A percentile compares a stretch with the other conserved stretches of the same genome.
These are phyloP conservation scores for Trifolium fragiferum DNA, from an alignment of 306 rosid genomes.

Conservation along the genomic window DNA sequence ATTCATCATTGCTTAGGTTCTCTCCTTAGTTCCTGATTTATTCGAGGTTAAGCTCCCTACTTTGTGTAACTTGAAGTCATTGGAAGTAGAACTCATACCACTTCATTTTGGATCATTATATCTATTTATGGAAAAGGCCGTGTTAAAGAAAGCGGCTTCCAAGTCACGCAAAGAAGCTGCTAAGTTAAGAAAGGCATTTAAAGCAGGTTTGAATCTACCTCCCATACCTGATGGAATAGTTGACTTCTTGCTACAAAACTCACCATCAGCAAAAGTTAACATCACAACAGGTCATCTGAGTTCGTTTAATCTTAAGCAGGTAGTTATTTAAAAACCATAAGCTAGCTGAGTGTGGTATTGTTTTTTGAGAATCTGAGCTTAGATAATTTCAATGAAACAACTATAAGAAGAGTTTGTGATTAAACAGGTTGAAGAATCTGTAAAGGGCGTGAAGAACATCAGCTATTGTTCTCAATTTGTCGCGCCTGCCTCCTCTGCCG, in stretches of 20 bases:
- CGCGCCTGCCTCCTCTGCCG: not conserved
- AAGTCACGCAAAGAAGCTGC: not conserved
- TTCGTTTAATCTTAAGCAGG: not conserved
- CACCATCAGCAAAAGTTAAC: not conserved
- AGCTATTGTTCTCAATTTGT: not conserved
- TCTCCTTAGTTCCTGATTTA: not conserved
- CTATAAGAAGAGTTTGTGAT: not conserved
- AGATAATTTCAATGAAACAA: not conserved
- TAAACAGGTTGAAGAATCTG: not conserved
- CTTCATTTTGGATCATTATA: not conserved
- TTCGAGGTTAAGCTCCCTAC: not conserved
- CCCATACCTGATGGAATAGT: not conserved
- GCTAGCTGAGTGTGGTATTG: not conserved
- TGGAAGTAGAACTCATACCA: not conserved
- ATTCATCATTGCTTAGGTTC: not conserved
- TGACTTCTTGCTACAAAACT: slow-evolving; percentile 7
- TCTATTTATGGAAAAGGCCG: not conserved
- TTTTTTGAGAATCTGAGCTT: not conserved
- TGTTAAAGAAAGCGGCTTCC: not conserved
- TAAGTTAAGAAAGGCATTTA: not conserved
- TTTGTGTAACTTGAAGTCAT: not conserved
- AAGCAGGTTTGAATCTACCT: not conserved
- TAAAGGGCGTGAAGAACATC: not conserved
- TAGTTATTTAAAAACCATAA: not conserved
- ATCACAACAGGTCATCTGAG: not conserved